phyloP scores from a whole-genome alignment of 768 basidiomycete genomes.

The Saitozyma podzolica region DNA sequence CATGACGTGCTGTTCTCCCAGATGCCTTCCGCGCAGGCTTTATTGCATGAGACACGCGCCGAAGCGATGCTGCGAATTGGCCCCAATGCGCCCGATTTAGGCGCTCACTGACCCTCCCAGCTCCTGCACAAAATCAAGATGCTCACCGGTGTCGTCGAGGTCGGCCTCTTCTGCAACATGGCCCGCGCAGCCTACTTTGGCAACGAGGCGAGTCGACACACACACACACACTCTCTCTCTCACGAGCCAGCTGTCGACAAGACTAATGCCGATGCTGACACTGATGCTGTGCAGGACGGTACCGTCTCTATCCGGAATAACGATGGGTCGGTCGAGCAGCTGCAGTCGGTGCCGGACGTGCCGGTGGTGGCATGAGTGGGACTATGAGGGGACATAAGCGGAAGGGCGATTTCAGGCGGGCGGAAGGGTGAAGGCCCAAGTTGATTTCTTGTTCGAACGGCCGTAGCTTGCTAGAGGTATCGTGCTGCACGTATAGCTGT shows the following conservation, averaged over 20 bases:
- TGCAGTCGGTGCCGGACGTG: slow-evolving; percentile 36
- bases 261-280: background rate
- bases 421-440: too few relatives aligned
- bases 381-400: background rate
- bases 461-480: too few relatives aligned
- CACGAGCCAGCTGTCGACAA: background rate
- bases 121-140: slow-evolving; percentile 80
- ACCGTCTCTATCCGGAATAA: slow-evolving; percentile 27
- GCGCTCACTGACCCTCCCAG: slow-evolving; percentile 54
- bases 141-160: slow-evolving; percentile 97
- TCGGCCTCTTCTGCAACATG: slow-evolving; percentile 91
- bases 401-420: background rate
- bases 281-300: slow-evolving; percentile 31
- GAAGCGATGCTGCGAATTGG: slow-evolving; percentile 11
- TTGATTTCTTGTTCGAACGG: too few relatives aligned
- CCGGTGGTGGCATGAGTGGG: slow-evolving; percentile 20
- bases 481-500: too few relatives aligned
- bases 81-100: slow-evolving; percentile 1
- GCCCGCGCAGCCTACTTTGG: slow-evolving; percentile 92
- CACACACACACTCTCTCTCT: background rate
- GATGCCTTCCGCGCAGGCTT: too few relatives aligned
- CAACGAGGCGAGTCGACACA: slow-evolving; percentile 37
- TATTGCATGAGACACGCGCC: too few relatives aligned
- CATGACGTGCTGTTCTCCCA: too few relatives aligned
- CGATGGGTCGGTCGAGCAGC: slow-evolving; percentile 28